Evolutionary conservation across 2,329 filamentous ascomycete species (phyloP), one percentile per base, ranked within the genome.

Genomic region (Fusarium sambucinum): DNA sequence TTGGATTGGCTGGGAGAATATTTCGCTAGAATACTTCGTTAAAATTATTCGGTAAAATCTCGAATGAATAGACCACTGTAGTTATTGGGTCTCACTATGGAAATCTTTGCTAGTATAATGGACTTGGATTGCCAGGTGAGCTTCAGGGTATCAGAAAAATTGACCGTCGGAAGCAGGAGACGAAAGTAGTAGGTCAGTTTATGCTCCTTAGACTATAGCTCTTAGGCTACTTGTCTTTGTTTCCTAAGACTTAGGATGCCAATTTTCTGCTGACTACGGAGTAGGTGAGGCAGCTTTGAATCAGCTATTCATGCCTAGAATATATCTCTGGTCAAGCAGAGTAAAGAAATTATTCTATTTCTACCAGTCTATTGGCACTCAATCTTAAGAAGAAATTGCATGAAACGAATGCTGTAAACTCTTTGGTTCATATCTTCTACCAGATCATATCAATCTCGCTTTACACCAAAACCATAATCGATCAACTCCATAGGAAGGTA

Each of bases 1-100:
- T 19, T 59, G 44, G 44, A 60, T 60, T 52, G 37, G 37, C 1
- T 29, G 55, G 58, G 5, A 45, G 59, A 61, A 53, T 21, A 33
- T 10, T 27, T 61, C 45, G 45, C 19, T 19, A 10, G 2, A 37
- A 33, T 45, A 21, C 11, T 25, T 61, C 46, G 58, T 27, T 40
- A 2, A 17, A 23, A 51, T 32, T 51, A 16, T 27, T 60, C 55
- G 57, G 35, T 13, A 32, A 29, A 38, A 30, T 29, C 1, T 30
- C 16, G 12, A 25, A 42, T 19, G 11, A 17, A 17, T 16, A 42
- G 16, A 42, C 32, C n/a, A 38, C 19, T 7, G 6, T 21, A 38
- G 19, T n/a, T 9, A 8, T 38, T 1, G 6, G n/a, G n/a, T 13
- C n/a, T 37, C 6, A 19, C n/a, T 11, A 38, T 38, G 4, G 6